Conservation (phyloP, 805 yeast genomes). For the Cyberlindnera suaveolens region DNA sequence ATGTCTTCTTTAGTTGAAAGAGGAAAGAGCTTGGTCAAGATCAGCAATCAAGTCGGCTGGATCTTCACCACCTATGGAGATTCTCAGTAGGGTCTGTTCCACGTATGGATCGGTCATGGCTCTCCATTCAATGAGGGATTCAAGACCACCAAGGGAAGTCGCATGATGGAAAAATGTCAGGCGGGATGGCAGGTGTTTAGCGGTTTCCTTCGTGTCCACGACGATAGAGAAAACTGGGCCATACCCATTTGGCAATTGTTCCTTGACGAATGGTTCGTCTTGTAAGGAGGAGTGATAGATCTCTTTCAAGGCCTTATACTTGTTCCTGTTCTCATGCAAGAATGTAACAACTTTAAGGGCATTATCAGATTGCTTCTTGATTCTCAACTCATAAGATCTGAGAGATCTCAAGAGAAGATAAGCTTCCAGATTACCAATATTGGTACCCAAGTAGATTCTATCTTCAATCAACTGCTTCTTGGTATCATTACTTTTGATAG, state of each 20-base stretch:
- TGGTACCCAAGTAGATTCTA: constrained; percentile 70
- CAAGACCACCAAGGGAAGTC: constrained; percentile 89
- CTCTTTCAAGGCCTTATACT: constrained; percentile 42
- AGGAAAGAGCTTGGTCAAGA: constrained; percentile 47
- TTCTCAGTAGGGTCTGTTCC: constrained; percentile 53
- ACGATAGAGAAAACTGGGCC: constrained; percentile 75
- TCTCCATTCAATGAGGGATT: constrained; percentile 88
- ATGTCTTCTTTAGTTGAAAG: constrained; percentile 8
- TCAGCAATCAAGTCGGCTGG: constrained; percentile 73
- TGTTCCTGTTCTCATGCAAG: constrained; percentile 42
- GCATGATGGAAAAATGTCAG: constrained; percentile 80
- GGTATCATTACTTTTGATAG: constrained; percentile 49
- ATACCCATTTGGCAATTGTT: constrained; percentile 60
- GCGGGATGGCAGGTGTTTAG: constrained; percentile 57
- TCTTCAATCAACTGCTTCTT: constrained; percentile 48
- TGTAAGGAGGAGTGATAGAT: constrained; percentile 77
- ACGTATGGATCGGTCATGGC: constrained; percentile 60
- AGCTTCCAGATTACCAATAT: constrained; percentile 71
- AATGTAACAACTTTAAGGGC: constrained; percentile 57
- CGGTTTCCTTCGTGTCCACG: constrained; percentile 43
- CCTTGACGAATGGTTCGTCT: constrained; percentile 54
- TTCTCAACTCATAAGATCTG: constrained; percentile 72
- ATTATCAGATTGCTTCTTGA: constrained; percentile 55
- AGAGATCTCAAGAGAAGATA: constrained; percentile 71
- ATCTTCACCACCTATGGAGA: constrained; percentile 79